Conservation (phyloP, 2,329 filamentous ascomycete species). For the Cladobotryum mycophilum region DNA sequence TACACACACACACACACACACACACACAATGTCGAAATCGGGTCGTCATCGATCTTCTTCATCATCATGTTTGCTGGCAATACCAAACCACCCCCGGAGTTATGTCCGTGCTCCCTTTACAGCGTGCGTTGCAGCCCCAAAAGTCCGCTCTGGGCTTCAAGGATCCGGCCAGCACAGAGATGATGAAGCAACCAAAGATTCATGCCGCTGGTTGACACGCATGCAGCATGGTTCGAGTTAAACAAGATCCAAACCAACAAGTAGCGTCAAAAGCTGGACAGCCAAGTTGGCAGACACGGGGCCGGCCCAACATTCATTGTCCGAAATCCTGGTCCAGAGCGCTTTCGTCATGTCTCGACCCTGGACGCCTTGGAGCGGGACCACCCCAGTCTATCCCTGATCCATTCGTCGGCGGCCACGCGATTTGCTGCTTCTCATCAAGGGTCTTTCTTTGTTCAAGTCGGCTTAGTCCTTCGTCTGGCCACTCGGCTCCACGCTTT, state of each 20-base stretch:
- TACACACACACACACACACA: too few species aligned
- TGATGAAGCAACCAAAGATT: too few species aligned
- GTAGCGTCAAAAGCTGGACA: too few species aligned
- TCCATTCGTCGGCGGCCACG: constrained; percentile 8
- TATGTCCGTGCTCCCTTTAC: not conserved
- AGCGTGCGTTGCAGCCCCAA: not conserved
- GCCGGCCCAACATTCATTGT: not conserved
- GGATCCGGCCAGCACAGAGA: too few species aligned
- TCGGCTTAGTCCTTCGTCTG: too few species aligned
- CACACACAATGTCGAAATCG: too few species aligned
- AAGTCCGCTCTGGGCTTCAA: too few species aligned
- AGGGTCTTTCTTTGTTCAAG: too few species aligned
- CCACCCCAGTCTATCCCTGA: not conserved
- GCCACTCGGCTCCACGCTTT: not conserved
- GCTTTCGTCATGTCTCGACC: not conserved
- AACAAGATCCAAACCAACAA: not conserved
- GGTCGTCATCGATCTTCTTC: too few species aligned
- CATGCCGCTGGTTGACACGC: too few species aligned
- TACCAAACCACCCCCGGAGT: too few species aligned
- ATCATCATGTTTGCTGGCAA: too few species aligned
- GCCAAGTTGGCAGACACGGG: not conserved
- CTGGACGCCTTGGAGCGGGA: not conserved
- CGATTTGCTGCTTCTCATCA: not conserved
- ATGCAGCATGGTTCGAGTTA: not conserved
- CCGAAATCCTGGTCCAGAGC: not conserved